Conservation (phyloP, 495 filamentous ascomycete species). For the Penicillium cinerascens region DNA sequence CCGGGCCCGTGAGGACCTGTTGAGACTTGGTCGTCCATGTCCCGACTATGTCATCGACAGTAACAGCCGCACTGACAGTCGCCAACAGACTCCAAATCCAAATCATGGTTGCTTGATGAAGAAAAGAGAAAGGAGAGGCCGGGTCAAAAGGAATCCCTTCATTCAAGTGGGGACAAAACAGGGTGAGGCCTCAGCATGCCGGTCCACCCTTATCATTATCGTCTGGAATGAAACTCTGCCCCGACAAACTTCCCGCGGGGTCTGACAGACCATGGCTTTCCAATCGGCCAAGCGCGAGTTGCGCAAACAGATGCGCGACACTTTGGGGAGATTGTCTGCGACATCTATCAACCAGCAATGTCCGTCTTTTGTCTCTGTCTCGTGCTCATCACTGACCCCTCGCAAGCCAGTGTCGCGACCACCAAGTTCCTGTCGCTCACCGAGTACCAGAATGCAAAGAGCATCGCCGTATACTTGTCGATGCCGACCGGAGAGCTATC, state of each 20-base stretch:
- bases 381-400: conserved; percentile 10
- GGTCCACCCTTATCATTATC: conserved; percentile 25
- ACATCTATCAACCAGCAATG: conserved; percentile 64
- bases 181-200: conserved; percentile 12
- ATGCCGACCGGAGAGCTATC: conserved; percentile 85
- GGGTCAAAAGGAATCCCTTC: conserved; percentile 19
- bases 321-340: conserved; percentile 52
- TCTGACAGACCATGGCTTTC: conserved; percentile 43
- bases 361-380: conserved; percentile 30
- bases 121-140: neutral
- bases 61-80: conserved; percentile 30
- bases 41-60: conserved; percentile 54
- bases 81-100: conserved; percentile 24
- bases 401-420: conserved; percentile 56
- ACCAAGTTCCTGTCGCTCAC: conserved; percentile 56
- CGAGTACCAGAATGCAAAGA: conserved; percentile 66
- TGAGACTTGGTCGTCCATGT: conserved; percentile 78
- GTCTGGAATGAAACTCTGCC: conserved; percentile 13
- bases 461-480: conserved; percentile 84
- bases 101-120: conserved; percentile 17
- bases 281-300: conserved; percentile 70
- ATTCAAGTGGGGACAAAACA: conserved; percentile 21
- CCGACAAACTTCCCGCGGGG: conserved; percentile 15
- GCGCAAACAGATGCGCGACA: conserved; percentile 62
- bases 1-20: conserved; percentile 69